phyloP scores from a whole-genome alignment of 306 rosid species.

The Vachellia pachyceras region DNA sequence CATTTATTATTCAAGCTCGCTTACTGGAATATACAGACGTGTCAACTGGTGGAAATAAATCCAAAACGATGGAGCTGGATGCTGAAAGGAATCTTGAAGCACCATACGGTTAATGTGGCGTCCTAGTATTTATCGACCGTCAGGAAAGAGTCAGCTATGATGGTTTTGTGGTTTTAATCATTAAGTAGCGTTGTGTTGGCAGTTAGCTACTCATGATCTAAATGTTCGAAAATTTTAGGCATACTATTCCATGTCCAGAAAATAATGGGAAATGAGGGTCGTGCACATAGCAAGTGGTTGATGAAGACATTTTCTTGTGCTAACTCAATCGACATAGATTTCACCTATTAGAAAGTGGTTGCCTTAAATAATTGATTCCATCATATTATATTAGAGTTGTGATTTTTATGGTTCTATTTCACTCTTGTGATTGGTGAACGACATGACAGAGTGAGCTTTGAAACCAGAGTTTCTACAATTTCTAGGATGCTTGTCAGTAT shows the following conservation, averaged over 20 bases:
- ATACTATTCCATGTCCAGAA: background rate
- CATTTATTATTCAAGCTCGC: slow-evolving; percentile 8
- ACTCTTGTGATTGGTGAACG: background rate
- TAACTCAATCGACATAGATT: background rate
- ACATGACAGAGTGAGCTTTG: background rate
- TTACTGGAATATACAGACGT: slow-evolving; percentile 10
- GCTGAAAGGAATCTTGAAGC: slow-evolving; percentile 37
- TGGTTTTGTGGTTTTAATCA: background rate
- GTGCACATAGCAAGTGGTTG: background rate
- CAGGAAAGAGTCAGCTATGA: background rate
- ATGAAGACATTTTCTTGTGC: background rate
- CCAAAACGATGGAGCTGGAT: slow-evolving; percentile 46
- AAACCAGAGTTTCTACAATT: background rate
- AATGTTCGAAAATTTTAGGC: background rate
- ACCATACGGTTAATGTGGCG: background rate
- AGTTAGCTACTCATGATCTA: slow-evolving; percentile 15
- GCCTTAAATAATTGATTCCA: background rate
- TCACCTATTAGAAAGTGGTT: background rate
- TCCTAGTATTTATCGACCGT: background rate
- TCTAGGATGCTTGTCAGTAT: background rate
- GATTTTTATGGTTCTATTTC: background rate
- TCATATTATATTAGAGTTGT: background rate
- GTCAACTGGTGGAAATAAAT: slow-evolving; percentile 52
- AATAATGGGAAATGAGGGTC: background rate
- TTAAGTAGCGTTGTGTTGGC: background rate